Conservation (phyloP, 257 asterid species). For the Cinchona pubescens region DNA sequence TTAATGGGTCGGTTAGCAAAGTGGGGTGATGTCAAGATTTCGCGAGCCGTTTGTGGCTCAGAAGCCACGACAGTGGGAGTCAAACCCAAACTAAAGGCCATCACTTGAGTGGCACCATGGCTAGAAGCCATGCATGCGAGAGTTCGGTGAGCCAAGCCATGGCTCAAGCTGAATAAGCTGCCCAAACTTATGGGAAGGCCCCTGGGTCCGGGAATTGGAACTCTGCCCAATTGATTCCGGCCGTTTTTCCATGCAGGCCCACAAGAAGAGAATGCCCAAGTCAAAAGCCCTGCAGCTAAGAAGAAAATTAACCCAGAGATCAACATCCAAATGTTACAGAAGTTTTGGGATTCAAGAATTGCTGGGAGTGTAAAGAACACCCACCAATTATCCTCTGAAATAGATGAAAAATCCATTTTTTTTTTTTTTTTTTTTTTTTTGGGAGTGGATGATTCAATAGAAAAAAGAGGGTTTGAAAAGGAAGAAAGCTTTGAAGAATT, state of each 20-base stretch:
- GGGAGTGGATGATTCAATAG: not conserved
- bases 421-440: too few relatives aligned
- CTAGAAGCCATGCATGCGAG: slow-evolving; percentile 43
- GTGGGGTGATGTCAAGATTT: slow-evolving; percentile 52
- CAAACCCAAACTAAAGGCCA: slow-evolving; percentile 63
- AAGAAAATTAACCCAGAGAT: slow-evolving; percentile 9
- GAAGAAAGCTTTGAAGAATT: not conserved
- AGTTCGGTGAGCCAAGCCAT: slow-evolving; percentile 63
- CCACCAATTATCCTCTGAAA: slow-evolving; percentile 37
- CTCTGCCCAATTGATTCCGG: slow-evolving; percentile 31
- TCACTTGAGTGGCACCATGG: slow-evolving; percentile 32
- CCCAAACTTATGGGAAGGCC: slow-evolving; percentile 66
- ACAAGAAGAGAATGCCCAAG: slow-evolving; percentile 45
- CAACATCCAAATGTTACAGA: slow-evolving; percentile 10
- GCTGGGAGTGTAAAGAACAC: slow-evolving; percentile 41
- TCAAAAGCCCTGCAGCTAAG: slow-evolving; percentile 25
- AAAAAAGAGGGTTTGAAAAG: not conserved
- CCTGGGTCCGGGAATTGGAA: slow-evolving; percentile 46
- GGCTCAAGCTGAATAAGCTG: slow-evolving; percentile 53
- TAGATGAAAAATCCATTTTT: slow-evolving; percentile 35
- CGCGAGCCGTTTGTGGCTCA: slow-evolving; percentile 42
- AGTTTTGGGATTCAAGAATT: slow-evolving; percentile 36
- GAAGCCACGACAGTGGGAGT: slow-evolving; percentile 47
- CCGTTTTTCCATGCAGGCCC: slow-evolving; percentile 57
- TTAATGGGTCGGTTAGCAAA: slow-evolving; percentile 57